phyloP scores from a whole-genome alignment of 2,329 filamentous ascomycete genomes.

The Pseudogymnoascus sp. region DNA sequence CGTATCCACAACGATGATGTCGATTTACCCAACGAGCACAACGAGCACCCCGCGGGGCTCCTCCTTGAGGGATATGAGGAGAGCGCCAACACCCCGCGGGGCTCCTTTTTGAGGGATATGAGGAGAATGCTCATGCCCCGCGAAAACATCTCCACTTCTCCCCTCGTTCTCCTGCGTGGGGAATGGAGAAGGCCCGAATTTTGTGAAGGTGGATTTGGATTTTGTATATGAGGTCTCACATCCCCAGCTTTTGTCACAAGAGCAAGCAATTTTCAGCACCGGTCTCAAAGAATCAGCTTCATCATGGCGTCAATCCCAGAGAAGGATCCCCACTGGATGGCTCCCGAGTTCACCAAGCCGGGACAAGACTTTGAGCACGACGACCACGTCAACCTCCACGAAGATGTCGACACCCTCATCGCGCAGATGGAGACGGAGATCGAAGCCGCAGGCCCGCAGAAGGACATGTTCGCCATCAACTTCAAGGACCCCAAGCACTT shows the following conservation, averaged over 20 bases:
- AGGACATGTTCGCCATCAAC: constrained; percentile 42
- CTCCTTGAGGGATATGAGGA: not conserved
- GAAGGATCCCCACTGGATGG: constrained; percentile 6
- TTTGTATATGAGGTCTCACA: not conserved
- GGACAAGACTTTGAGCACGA: not conserved
- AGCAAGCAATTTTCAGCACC: not conserved
- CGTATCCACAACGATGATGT: not conserved
- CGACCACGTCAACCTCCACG: not conserved
- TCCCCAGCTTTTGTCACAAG: not conserved
- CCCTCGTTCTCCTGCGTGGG: not conserved
- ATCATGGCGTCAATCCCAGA: not conserved
- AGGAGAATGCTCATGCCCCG: not conserved
- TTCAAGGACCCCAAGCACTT: constrained; percentile 58
- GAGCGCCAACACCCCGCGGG: not conserved
- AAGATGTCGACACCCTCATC: constrained; percentile 29
- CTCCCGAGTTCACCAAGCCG: constrained; percentile 5
- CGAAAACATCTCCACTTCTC: not conserved
- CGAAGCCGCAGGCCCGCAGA: constrained; percentile 19
- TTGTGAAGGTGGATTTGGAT: too few relatives aligned
- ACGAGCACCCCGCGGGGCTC: not conserved
- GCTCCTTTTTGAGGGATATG: not conserved
- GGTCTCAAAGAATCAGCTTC: not conserved
- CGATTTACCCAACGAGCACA: not conserved
- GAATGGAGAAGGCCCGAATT: not conserved
- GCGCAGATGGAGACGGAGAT: constrained; percentile 28